Base-by-base conservation (phyloP, 1,284 basidiomycete genomes). In the Phaffia rhodozyma region DNA sequence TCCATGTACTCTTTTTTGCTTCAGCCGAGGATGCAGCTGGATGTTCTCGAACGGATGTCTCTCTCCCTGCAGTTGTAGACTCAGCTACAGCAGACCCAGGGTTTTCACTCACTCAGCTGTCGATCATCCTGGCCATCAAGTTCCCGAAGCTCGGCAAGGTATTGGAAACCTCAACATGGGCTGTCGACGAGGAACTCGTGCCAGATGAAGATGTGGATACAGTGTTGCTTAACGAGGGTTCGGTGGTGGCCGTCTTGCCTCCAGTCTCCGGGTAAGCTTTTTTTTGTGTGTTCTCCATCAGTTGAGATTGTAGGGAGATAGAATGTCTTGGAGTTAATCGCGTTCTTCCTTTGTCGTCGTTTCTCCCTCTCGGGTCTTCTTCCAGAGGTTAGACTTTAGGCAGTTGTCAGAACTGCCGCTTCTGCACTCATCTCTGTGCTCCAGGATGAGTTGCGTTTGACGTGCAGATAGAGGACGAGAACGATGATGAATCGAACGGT, bases 171-270 rank as follows among this genome's bases (percentile, higher is more conserved):
- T 48, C 48, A 25, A 49, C 43, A 29, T 63, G 62, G 62, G 62
- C 62, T 16, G 57, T 63, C 11, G 59, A 63, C 50, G 62, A 63
- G 57, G 62, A 63, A 58, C 58, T 63, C 56, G 57, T 63, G 1
- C 51, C 30, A 4, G 62, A 63, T 27, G 62, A 63, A 25, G 62
- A 55, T 34, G 57, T 63, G 21, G 55, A 21, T 20, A 27, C 32
- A 1, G 25, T 25, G 23, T 29, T 25, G 5, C 57, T 63, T 6
- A 25, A 48, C 4, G 56, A 29, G 18, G 62, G 62, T 3, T 56
- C 58, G 23, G 48, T 53, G 5, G 62, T 63, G 2, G 62, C 50
- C 4, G 57, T 63, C 32, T 21, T 63, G 23, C 62, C 62, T n/a
- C 62, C 62, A 16, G 62, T 63, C n/a, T 53, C 50, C 27, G 61